phyloP scores from a whole-genome alignment of 2,329 filamentous ascomycete species.

The Aureobasidium sp. region DNA sequence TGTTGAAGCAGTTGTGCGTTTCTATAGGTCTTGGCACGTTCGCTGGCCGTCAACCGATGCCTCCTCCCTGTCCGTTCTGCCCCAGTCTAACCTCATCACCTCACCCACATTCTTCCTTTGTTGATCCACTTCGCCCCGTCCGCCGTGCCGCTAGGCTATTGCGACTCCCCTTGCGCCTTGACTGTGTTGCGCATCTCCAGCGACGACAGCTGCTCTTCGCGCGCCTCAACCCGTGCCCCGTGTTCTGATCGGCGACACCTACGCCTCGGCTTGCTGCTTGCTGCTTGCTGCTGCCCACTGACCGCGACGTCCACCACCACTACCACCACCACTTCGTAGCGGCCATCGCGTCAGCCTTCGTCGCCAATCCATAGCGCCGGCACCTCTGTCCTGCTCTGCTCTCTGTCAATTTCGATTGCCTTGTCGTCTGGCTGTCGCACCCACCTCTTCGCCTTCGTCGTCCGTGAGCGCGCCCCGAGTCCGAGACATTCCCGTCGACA shows the following conservation, averaged over 20 bases:
- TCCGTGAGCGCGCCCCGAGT: conserved; percentile 7
- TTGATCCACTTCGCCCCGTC: conserved; percentile 12
- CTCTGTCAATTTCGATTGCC: background rate
- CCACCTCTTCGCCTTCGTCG: background rate
- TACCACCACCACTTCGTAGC: background rate
- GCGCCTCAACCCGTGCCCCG: background rate
- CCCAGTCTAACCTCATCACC: conserved; percentile 10
- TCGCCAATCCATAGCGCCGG: background rate
- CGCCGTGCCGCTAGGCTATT: conserved; percentile 11
- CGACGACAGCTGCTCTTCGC: conserved; percentile 1
- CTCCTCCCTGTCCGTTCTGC: background rate
- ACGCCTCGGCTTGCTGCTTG: conserved; percentile 14
- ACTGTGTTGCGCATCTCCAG: conserved; percentile 1
- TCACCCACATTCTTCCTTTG: conserved; percentile 14
- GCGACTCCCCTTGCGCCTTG: background rate
- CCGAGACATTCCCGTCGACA: conserved; percentile 6
- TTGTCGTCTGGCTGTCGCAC: background rate
- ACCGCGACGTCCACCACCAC: background rate
- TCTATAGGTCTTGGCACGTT: background rate
- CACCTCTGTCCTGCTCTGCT: background rate
- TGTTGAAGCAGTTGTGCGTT: background rate
- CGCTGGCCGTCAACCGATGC: conserved; percentile 1
- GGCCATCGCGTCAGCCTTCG: background rate
- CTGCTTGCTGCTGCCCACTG: conserved; percentile 1
- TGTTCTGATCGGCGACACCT: conserved; percentile 8